Evolutionary conservation across 1,139 yeast genomes (phyloP), one percentile per base, ranked within the genome.

Genomic region (Yamadazyma kanchanaburiensis): DNA sequence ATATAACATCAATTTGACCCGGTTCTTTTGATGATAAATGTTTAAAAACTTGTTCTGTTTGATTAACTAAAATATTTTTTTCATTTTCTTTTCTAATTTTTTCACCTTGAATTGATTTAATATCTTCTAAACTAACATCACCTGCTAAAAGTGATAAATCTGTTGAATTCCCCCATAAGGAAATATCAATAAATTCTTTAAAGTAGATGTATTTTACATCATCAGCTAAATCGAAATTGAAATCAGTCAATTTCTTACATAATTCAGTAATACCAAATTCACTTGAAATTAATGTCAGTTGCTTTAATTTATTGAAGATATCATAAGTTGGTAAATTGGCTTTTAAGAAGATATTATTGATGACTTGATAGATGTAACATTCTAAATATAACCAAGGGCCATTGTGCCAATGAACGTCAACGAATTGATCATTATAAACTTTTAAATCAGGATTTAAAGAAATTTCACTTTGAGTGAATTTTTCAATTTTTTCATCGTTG

Each of bases 81-180:
- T 86, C 94, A 39, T 89, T 83, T 48, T 79, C 76, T 53, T 80
- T 82, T 47, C 97, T 74, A 12, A 86, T 88, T 42, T 83, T 87
- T 11, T 83, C 86, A 22, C 96, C 96, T 65, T 91, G 99, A 27
- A 88, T 75, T 5, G 91, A 79, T 55, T 86, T 83, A 47, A 91
- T 83, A 43, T 91, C 96, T 33, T 88, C 96, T 22, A 87, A 58
- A 3, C 70, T 54, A 6, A 91, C 77, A 24, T 86, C 85, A 33
- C 85, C 87, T 4, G 94, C 89, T 41, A 91, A 67, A 37, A 94
- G 65, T 0, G 96, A 87, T 49, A 91, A 70, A 58, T 91, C 99
- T 5, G 96, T 87, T 15, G 97, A 96, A 57, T 91, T 91, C 15
- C 99, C 99, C 98, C 98, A 91, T 35, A 91, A 65, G 1, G 96